These are phyloP conservation scores for Termitomyces sp. DNA, from an alignment of 768 basidiomycete genomes.

Conservation along the genomic window DNA sequence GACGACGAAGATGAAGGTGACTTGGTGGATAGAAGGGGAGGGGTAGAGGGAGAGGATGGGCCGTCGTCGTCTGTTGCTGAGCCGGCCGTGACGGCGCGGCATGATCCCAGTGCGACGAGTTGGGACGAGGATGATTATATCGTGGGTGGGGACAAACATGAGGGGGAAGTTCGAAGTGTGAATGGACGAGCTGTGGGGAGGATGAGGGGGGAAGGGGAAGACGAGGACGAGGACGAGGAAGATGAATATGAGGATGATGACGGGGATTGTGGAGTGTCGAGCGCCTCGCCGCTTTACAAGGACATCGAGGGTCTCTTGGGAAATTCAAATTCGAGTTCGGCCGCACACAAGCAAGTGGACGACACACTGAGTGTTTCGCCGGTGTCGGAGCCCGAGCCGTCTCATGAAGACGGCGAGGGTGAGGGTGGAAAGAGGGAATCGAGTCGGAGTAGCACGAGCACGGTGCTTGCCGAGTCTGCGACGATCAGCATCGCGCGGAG, in stretches of 20 bases:
- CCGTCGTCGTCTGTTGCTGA: constrained; percentile 16
- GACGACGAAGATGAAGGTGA: constrained; percentile 9
- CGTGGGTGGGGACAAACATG: not conserved
- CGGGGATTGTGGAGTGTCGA: not conserved
- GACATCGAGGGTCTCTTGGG: constrained; percentile 12
- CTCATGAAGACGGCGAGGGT: not conserved
- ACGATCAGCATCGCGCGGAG: constrained; percentile 33
- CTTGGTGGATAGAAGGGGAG: not conserved
- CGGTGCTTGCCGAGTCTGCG: constrained; percentile 31
- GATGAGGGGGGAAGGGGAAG: not conserved
- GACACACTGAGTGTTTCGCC: not conserved
- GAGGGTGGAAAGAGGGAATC: constrained; percentile 31
- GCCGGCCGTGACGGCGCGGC: constrained; percentile 14
- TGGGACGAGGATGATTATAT: constrained; percentile 1
- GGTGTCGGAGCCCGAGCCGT: not conserved
- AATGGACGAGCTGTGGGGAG: not conserved
- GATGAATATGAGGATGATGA: not conserved
- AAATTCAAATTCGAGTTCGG: not conserved
- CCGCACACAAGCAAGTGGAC: not conserved
- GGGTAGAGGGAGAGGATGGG: constrained; percentile 9
- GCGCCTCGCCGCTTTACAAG: constrained; percentile 10
- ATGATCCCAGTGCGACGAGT: constrained; percentile 10
- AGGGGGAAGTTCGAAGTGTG: not conserved
- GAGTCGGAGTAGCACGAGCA: constrained; percentile 40
- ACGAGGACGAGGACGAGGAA: not conserved